phyloP scores from a whole-genome alignment of 2,329 filamentous ascomycete species.

The Botryosphaeria dothidea region DNA sequence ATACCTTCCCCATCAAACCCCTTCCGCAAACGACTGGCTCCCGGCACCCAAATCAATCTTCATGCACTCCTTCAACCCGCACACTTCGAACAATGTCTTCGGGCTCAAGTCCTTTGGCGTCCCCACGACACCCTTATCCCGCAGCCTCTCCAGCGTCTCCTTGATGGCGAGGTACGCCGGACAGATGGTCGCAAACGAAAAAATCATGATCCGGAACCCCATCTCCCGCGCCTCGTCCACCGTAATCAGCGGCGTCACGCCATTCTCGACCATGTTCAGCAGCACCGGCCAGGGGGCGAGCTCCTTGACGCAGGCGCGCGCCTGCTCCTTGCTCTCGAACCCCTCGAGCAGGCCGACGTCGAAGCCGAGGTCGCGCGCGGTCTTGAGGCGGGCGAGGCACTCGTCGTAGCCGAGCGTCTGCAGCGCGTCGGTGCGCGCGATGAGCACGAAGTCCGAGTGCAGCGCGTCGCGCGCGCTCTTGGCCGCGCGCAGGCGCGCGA shows the following conservation, averaged over 20 bases:
- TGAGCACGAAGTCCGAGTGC: conserved; percentile 62
- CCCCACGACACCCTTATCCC: conserved; percentile 40
- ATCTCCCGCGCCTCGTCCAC: conserved; percentile 55
- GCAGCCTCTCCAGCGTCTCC: conserved; percentile 41
- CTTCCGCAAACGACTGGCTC: conserved; percentile 34
- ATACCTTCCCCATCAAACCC: conserved; percentile 19
- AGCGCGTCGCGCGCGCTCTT: conserved; percentile 51
- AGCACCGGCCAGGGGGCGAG: conserved; percentile 54
- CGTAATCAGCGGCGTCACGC: conserved; percentile 55
- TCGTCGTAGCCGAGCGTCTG: conserved; percentile 60
- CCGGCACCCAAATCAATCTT: conserved; percentile 51
- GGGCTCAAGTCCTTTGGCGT: conserved; percentile 48
- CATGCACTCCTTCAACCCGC: conserved; percentile 53
- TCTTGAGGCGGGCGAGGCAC: conserved; percentile 52
- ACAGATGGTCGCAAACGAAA: conserved; percentile 52
- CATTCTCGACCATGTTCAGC: conserved; percentile 60
- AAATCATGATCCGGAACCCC: conserved; percentile 62
- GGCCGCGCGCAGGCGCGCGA: conserved; percentile 60
- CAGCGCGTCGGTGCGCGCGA: conserved; percentile 64
- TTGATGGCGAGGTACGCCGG: conserved; percentile 48
- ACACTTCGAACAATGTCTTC: conserved; percentile 52
- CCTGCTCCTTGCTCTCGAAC: conserved; percentile 54
- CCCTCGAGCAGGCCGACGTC: conserved; percentile 64
- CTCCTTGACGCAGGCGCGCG: conserved; percentile 46
- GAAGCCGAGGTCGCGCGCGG: conserved; percentile 56